These are phyloP conservation scores for Plantago ovata DNA, from an alignment of 257 asterid species.

Conservation along the genomic window DNA sequence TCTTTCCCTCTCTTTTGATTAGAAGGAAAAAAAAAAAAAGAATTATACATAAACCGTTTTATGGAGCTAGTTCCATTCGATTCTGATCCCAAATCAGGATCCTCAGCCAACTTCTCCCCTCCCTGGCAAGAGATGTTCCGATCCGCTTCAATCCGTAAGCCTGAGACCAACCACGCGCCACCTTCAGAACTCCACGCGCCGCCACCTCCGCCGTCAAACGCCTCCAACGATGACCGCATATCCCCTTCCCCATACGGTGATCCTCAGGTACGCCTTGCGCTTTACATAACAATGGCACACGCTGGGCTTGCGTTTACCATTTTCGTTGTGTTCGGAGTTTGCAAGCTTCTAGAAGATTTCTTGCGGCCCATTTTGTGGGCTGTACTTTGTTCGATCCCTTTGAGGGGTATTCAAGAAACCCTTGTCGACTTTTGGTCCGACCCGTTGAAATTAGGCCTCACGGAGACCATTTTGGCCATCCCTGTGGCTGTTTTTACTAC, in stretches of 20 bases:
- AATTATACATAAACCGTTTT: neutral
- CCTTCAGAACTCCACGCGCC: slow-evolving; percentile 28
- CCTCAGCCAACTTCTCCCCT: slow-evolving; percentile 32
- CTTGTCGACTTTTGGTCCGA: slow-evolving; percentile 86
- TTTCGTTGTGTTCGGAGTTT: slow-evolving; percentile 65
- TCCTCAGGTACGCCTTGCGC: slow-evolving; percentile 93
- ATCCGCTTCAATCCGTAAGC: slow-evolving; percentile 83
- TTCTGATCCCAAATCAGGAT: slow-evolving; percentile 53
- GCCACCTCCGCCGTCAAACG: slow-evolving; percentile 12
- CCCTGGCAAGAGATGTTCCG: slow-evolving; percentile 98
- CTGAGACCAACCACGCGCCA: slow-evolving; percentile 42
- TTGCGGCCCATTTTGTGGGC: slow-evolving; percentile 90
- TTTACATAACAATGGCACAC: slow-evolving; percentile 97
- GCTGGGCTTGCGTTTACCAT: slow-evolving; percentile 71
- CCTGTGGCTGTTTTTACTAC: slow-evolving; percentile 78
- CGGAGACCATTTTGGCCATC: slow-evolving; percentile 77
- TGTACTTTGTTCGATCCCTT: slow-evolving; percentile 84
- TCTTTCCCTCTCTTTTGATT: too few relatives aligned
- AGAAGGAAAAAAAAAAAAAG: too few relatives aligned
- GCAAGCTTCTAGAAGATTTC: slow-evolving; percentile 75
- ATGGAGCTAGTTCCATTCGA: slow-evolving; percentile 63
- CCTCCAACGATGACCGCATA: neutral
- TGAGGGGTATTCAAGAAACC: slow-evolving; percentile 83
- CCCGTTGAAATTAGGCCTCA: slow-evolving; percentile 79
- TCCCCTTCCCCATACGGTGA: slow-evolving; percentile 43